Conservation (phyloP, 164 flowering plant species). For the Amborella trichopoda region DNA sequence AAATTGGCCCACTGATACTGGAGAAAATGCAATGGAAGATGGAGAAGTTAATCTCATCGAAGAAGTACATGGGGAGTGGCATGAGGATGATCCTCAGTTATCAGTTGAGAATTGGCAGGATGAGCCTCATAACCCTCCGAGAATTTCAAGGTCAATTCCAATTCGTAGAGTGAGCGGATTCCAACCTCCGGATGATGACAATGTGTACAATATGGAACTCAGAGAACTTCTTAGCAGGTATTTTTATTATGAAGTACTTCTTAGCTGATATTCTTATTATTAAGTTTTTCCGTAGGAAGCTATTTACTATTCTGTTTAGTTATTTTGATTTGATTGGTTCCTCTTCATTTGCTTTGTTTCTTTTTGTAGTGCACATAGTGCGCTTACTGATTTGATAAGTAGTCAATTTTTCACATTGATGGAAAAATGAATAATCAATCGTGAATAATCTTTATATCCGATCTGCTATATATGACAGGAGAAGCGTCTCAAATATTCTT, state of each 20-base stretch:
- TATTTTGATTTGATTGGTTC: not conserved
- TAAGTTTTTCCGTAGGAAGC: not conserved
- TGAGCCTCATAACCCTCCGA: constrained; percentile 51
- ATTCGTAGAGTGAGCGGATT: constrained; percentile 57
- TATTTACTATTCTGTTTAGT: not conserved
- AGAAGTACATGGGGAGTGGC: constrained; percentile 49
- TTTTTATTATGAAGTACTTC: not conserved
- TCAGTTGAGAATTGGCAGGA: constrained; percentile 51
- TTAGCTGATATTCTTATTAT: not conserved
- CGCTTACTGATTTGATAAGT: not conserved
- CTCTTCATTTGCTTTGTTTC: not conserved
- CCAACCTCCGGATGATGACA: constrained; percentile 94
- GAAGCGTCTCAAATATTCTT: constrained; percentile 91
- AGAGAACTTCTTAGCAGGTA: constrained; percentile 98
- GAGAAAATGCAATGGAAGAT: constrained; percentile 18
- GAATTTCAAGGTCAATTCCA: constrained; percentile 46
- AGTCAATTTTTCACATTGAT: too few relatives aligned
- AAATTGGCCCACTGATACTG: constrained; percentile 39
- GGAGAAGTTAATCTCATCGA: constrained; percentile 20
- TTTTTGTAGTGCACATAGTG: too few relatives aligned
- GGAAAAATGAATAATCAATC: too few relatives aligned
- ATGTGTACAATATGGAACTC: constrained; percentile 97
- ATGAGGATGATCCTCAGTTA: constrained; percentile 37
- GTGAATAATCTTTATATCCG: too few relatives aligned
- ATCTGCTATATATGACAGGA: too few relatives aligned